Percentiles rank a stretch among this genome's conserved stretches.
Evolutionary conservation across 2,329 filamentous ascomycete genomes (phyloP).

Genomic region (Pestalotiopsis sp.): DNA sequence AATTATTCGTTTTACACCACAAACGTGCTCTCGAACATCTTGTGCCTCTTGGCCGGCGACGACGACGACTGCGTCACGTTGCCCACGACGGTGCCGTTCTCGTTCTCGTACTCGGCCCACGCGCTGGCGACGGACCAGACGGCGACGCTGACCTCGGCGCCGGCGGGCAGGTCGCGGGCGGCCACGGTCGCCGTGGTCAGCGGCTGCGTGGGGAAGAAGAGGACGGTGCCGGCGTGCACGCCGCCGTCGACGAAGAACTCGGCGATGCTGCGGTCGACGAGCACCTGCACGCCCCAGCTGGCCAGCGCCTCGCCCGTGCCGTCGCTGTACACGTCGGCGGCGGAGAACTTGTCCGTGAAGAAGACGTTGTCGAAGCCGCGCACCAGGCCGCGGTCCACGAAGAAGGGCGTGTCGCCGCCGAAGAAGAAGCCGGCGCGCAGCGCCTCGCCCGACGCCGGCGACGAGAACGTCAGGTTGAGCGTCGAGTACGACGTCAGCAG

Average conservation of each 20-base stretch:
- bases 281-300: slow-evolving; percentile 40
- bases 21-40: slow-evolving; percentile 21
- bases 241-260: slow-evolving; percentile 59
- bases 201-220: slow-evolving; percentile 50
- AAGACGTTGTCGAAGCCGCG: slow-evolving; percentile 54
- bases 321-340: slow-evolving; percentile 28
- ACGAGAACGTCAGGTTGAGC: slow-evolving; percentile 56
- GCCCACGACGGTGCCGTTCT: slow-evolving; percentile 26
- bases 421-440: slow-evolving; percentile 52
- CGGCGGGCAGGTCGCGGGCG: slow-evolving; percentile 35
- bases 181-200: slow-evolving; percentile 39
- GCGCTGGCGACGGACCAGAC: slow-evolving; percentile 40
- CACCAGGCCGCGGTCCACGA: slow-evolving; percentile 51
- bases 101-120: slow-evolving; percentile 33
- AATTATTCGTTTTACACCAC: slow-evolving; percentile 5
- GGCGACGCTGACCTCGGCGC: slow-evolving; percentile 36
- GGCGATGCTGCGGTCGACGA: slow-evolving; percentile 56
- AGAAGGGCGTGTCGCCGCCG: slow-evolving; percentile 50
- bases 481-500: slow-evolving; percentile 29
- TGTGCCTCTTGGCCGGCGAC: slow-evolving; percentile 18
- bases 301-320: slow-evolving; percentile 11
- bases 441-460: slow-evolving; percentile 49
- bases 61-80: slow-evolving; percentile 21
- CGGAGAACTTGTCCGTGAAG: slow-evolving; percentile 56
- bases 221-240: slow-evolving; percentile 48